Evolutionary conservation across 2,329 filamentous ascomycete species (phyloP), one percentile per base, ranked within the genome.

Genomic region (Scolecobasidium constrictum): DNA sequence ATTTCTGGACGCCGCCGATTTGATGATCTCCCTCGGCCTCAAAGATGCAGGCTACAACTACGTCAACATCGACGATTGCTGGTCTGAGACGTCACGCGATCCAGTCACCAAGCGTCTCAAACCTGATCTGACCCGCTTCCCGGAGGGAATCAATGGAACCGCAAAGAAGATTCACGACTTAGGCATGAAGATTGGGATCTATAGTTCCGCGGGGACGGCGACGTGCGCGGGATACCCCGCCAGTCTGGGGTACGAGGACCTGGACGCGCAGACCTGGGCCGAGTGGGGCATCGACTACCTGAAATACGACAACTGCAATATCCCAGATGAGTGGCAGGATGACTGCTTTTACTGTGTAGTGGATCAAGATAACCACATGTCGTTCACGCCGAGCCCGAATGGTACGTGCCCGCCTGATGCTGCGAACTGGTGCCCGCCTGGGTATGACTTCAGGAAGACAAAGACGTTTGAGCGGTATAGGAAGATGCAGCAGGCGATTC

Each of bases 151-250:
- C 46, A 64, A 63, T 6, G 66, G 68, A 1, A 55, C 72, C 1
- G 75, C 74, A 2, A 57, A 70, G 18, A 53, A 71, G 44, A 65
- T 81, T 16, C 77, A 81, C 46, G 57, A 50, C 2, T 51, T 76
- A 47, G 75, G 73, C 2, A 52, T 82, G 35, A 81, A 81, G 53
- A 59, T 79, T 7, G 78, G 78, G 1, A 78, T 82, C 45, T 82
- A 82, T 52, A 71, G 71, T 49, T 71, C 69, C 53, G 72, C 71
- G 1, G 72, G 72, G 34, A 48, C 55, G 12, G 49, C 52, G 45
- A 76, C 72, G 2, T 78, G 75, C 50, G 75, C 66, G 1, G 67
- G 68, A 4, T 78, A 77, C 51, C 69, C 73, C 11, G 77, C 68
- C 1, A 73, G 68, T 41, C 52, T 77, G 7, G 75, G 71, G 1